Conservation (phyloP, 2,329 filamentous ascomycete genomes). For the Arachnomyces sp. region DNA sequence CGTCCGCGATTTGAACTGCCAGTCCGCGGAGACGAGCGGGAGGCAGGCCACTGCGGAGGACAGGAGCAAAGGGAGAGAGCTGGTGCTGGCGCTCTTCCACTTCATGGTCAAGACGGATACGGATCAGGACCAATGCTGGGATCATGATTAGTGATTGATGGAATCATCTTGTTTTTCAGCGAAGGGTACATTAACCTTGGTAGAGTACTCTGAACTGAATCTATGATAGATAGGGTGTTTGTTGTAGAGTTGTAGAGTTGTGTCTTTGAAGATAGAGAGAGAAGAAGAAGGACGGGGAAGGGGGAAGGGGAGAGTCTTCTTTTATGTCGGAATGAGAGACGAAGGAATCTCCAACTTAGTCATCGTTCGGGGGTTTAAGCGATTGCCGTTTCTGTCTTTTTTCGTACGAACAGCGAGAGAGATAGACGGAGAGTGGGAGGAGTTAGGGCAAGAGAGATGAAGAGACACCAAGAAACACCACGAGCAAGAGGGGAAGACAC, state of each 20-base stretch:
- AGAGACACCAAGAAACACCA: no score
- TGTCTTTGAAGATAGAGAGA: no score
- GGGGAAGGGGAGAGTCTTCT: neutral
- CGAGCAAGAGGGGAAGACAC: no score
- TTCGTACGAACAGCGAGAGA: no score
- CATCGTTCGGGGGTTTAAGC: no score
- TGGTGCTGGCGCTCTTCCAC: conserved; percentile 2
- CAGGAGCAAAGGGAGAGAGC: conserved; percentile 9
- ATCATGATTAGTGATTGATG: conserved; percentile 20
- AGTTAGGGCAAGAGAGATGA: no score
- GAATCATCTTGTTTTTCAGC: conserved; percentile 10
- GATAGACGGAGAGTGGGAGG: no score
- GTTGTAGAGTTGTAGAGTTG: no score
- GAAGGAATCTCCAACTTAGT: no score
- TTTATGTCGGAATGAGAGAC: conserved; percentile 9
- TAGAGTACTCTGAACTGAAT: conserved; percentile 14
- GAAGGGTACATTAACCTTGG: conserved; percentile 28
- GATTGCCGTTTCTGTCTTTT: no score
- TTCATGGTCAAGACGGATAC: conserved; percentile 14
- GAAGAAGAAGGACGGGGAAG: neutral
- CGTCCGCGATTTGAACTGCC: conserved; percentile 41
- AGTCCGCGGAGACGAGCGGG: conserved; percentile 27
- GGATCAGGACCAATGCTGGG: conserved; percentile 9
- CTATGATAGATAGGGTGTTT: neutral
- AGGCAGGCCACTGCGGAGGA: conserved; percentile 13